phyloP scores from a whole-genome alignment of 805 yeast genomes.

The Spathaspora boniae region DNA sequence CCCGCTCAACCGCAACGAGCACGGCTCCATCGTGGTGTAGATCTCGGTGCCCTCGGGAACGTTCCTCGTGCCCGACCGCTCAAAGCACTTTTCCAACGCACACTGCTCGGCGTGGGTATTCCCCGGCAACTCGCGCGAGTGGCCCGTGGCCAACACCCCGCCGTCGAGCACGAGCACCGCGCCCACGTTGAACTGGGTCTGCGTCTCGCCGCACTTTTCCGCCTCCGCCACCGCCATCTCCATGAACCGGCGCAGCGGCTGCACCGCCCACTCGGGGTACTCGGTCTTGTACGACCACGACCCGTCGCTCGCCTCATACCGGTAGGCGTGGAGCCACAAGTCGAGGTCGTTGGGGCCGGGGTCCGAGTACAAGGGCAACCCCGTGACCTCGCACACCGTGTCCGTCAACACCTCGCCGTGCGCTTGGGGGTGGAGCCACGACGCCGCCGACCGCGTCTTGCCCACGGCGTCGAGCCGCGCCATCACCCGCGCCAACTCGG shows the following conservation, averaged over 20 bases:
- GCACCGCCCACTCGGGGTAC: conserved; percentile 80
- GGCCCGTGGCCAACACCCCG: conserved; percentile 72
- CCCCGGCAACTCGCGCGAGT: conserved; percentile 86
- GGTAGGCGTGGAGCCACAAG: conserved; percentile 87
- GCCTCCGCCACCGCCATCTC: conserved; percentile 75
- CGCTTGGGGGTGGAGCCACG: conserved; percentile 59
- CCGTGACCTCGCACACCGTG: conserved; percentile 62
- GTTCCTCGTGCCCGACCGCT: conserved; percentile 26
- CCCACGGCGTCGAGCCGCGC: conserved; percentile 61
- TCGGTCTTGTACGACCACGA: conserved; percentile 75
- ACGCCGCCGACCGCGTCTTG: conserved; percentile 60
- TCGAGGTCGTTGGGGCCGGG: conserved; percentile 88
- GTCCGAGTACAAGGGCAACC: conserved; percentile 69
- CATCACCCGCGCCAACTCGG: conserved; percentile 47
- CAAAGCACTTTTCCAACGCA: conserved; percentile 73
- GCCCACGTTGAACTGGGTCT: conserved; percentile 92
- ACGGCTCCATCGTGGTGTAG: conserved; percentile 98
- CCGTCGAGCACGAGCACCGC: conserved; percentile 69
- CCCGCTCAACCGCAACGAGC: conserved; percentile 85
- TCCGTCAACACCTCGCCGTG: conserved; percentile 67
- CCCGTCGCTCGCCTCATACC: conserved; percentile 57
- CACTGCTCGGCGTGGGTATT: conserved; percentile 98
- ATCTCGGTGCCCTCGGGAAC: conserved; percentile 77
- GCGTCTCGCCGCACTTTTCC: conserved; percentile 71
- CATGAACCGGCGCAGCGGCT: conserved; percentile 61